Percentiles rank a stretch among this genome's conserved stretches.
Evolutionary conservation across 805 yeast genomes (phyloP).

Genomic region (Ogataea degrootiae): DNA sequence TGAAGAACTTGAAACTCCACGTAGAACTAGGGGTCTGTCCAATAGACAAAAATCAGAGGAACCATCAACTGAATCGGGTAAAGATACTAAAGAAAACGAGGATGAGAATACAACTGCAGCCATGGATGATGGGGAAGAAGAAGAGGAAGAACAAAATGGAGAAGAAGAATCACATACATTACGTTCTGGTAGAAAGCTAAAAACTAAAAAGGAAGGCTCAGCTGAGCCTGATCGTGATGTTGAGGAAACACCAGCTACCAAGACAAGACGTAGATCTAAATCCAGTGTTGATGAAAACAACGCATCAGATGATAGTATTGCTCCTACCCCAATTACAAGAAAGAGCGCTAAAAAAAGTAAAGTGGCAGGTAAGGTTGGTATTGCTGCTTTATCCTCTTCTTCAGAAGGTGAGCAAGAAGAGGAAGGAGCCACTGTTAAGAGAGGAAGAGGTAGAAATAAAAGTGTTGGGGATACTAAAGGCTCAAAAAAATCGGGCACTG

Average conservation of each 20-base stretch:
- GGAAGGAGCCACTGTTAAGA: background rate
- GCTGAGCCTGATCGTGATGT: slow-evolving; percentile 3
- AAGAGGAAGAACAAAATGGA: slow-evolving; percentile 1
- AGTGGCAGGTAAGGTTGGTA: background rate
- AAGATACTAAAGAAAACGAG: background rate
- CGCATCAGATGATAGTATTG: too few relatives aligned
- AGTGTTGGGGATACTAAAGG: background rate
- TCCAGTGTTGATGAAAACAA: background rate
- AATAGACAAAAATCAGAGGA: background rate
- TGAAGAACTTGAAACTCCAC: slow-evolving; percentile 2
- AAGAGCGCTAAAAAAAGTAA: background rate
- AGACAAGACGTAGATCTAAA: slow-evolving; percentile 7
- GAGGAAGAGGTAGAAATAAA: slow-evolving; percentile 1
- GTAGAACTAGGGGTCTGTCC: background rate
- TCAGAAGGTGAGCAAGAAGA: slow-evolving; percentile 1
- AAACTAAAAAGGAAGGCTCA: slow-evolving; percentile 1
- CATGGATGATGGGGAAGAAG: slow-evolving; percentile 1
- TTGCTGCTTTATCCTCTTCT: background rate
- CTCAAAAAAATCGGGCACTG: background rate
- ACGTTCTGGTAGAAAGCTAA: slow-evolving; percentile 6
- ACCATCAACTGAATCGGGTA: background rate
- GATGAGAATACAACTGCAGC: background rate
- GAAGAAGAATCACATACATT: slow-evolving; percentile 1
- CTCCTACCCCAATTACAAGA: too few relatives aligned
- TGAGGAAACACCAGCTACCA: slow-evolving; percentile 7